Conservation (phyloP, 352 stramenopile species). For the Thalassiosira mediterranea region DNA sequence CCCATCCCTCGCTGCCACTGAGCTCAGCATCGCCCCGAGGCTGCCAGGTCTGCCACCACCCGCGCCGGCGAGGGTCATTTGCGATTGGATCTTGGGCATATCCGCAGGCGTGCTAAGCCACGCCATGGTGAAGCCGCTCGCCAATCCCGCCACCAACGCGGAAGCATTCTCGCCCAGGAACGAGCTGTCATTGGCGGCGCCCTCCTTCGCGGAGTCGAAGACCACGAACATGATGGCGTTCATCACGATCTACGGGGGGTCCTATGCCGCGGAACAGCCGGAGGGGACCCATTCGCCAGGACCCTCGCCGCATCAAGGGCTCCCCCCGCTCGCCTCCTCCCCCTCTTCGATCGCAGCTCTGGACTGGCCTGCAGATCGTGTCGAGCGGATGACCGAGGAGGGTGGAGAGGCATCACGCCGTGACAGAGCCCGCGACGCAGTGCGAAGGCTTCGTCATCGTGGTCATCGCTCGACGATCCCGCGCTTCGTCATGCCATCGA, state of each 20-base stretch:
- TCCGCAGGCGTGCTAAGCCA: slow-evolving; percentile 53
- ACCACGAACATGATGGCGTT: slow-evolving; percentile 61
- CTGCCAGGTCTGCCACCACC: background rate
- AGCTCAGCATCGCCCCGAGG: background rate
- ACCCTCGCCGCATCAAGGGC: background rate
- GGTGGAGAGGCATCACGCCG: slow-evolving; percentile 39
- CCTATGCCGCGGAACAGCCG: slow-evolving; percentile 56
- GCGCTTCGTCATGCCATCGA: no score
- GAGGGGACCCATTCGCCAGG: slow-evolving; percentile 12
- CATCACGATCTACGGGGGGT: slow-evolving; percentile 58
- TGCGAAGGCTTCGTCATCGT: background rate
- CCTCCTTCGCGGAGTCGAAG: slow-evolving; percentile 39
- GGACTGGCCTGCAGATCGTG: slow-evolving; percentile 56
- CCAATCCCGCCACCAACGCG: slow-evolving; percentile 39
- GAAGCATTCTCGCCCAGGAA: slow-evolving; percentile 9
- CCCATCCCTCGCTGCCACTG: slow-evolving; percentile 4
- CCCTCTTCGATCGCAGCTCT: background rate
- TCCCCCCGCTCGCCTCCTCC: no score
- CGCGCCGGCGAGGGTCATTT: slow-evolving; percentile 32
- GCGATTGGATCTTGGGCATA: slow-evolving; percentile 57
- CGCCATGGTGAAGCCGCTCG: slow-evolving; percentile 56
- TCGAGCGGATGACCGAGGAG: slow-evolving; percentile 57
- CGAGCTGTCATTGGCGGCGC: slow-evolving; percentile 13
- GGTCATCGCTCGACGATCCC: no score
- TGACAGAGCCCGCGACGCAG: slow-evolving; percentile 34